Evolutionary conservation across 2,329 filamentous ascomycete species (phyloP), one percentile per base, ranked within the genome.

Genomic region (Aspergillus sp.): DNA sequence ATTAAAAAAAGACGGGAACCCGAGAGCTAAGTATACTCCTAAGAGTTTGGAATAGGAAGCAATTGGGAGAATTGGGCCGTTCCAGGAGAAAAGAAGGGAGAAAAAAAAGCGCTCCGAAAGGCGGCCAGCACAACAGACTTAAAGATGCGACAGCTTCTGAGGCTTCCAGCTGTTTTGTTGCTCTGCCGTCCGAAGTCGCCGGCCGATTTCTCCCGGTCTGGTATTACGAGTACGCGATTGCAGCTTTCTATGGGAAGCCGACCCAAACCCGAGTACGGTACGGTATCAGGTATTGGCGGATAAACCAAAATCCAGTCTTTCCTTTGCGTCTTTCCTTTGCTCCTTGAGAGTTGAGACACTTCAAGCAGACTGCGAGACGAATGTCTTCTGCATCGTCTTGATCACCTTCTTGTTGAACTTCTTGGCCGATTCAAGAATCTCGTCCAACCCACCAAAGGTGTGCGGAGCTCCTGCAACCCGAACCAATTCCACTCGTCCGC

Each of bases 401-500:
- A 74, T 62, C 25, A 70, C 68, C 50, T 64, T 70, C 50, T 61
- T 50, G 47, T 69, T 70, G 40, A 69, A 73, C 52, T 62, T 57
- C 52, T 59, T 68, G 15, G 66, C 71, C 14, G 60, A 55, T 6
- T 71, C 64, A 37, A 75, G 46, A 39, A 75, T 72, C 1, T 62
- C 71, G 56, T 73, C 71, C 37, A 75, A 52, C 14, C 27, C 31
- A 23, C 61, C 41, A 45, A 75, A 69, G 2, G 66, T 67, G 63
- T 77, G 75, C 5, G 75, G 71, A n/a, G 65, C 71, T 5, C 74
- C 71, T 17, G 60, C 56, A 51, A 70, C 67, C 27, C 69, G 67
- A 44, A 68, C 66, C 44, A 71, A 17, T 33, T 73, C 68, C 35
- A 72, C 73, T 51, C 65, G 59, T 51, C 67, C 70, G 3, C 73